These are phyloP conservation scores for Sugiyamaella americana DNA, from an alignment of 805 yeast genomes.

Conservation along the genomic window DNA sequence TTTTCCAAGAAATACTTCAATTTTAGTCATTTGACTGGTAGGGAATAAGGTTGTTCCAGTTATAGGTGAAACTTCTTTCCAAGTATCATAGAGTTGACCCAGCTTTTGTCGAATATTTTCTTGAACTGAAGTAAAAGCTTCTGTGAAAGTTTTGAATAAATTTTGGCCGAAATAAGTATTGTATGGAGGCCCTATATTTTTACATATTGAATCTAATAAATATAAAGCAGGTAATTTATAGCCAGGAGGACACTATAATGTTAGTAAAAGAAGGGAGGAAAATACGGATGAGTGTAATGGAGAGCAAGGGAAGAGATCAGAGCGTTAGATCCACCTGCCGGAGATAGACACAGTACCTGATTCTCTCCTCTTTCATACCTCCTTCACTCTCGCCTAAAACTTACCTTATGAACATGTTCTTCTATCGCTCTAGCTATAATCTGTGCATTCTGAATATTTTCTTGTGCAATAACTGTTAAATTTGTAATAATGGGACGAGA, in stretches of 20 bases:
- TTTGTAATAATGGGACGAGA: conserved; percentile 85
- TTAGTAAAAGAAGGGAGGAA: too few species aligned
- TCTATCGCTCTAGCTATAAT: conserved; percentile 73
- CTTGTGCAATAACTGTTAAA: conserved; percentile 80
- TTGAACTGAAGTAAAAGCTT: conserved; percentile 71
- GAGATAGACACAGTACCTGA: too few species aligned
- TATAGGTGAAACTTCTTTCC: conserved; percentile 63
- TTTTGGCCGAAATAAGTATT: conserved; percentile 69
- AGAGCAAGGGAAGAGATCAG: not conserved
- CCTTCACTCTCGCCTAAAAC: too few species aligned
- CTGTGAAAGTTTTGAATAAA: conserved; percentile 62
- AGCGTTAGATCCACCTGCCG: not conserved
- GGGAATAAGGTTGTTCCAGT: conserved; percentile 72
- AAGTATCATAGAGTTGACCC: conserved; percentile 74
- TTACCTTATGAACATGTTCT: conserved; percentile 57
- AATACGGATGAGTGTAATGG: too few species aligned
- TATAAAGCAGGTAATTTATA: conserved; percentile 82
- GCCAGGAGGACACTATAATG: conserved; percentile 55
- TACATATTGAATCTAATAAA: conserved; percentile 84
- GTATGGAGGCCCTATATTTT: conserved; percentile 86
- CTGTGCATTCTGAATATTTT: conserved; percentile 69
- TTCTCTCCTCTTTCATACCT: too few species aligned
- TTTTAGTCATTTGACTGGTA: conserved; percentile 56
- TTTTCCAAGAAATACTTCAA: conserved; percentile 58
- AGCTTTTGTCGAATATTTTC: conserved; percentile 69